Evolutionary conservation across 208 protist species (phyloP).

Genomic region (Trypanosoma scelopori): DNA sequence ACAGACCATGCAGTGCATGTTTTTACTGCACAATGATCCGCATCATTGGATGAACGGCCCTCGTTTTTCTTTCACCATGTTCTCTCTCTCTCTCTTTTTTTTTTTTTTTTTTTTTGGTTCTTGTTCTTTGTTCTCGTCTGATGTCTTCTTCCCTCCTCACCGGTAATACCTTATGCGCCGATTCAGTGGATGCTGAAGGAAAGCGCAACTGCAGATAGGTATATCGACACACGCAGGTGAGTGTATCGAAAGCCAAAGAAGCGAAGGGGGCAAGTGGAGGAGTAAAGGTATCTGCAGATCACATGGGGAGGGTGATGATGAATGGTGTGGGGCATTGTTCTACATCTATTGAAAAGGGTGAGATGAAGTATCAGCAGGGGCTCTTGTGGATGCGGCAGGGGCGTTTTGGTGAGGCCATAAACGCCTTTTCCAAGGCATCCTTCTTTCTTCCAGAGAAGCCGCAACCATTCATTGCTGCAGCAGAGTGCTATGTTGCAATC

Average conservation of each 20-base stretch:
- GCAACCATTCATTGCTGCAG: constrained; percentile 67
- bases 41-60: no score
- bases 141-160: neutral
- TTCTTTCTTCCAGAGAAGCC: constrained; percentile 79
- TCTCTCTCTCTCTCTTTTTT: neutral
- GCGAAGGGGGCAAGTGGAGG: no score
- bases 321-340: neutral
- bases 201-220: no score
- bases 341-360: constrained; percentile 22
- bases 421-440: constrained; percentile 61
- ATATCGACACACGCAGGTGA: no score
- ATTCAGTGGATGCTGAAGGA: no score
- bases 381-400: constrained; percentile 46
- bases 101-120: neutral
- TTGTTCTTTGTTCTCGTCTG: neutral
- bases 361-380: constrained; percentile 53
- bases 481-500: constrained; percentile 80
- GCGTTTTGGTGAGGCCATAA: constrained; percentile 53
- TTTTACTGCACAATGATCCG: no score
- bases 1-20: no score
- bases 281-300: no score
- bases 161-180: neutral
- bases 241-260: no score
- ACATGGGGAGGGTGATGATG: no score
- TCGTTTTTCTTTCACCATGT: neutral